Evolutionary conservation across 257 asterid genomes (phyloP), one percentile per base, ranked within the genome.

Genomic region (Prunella vulgaris): DNA sequence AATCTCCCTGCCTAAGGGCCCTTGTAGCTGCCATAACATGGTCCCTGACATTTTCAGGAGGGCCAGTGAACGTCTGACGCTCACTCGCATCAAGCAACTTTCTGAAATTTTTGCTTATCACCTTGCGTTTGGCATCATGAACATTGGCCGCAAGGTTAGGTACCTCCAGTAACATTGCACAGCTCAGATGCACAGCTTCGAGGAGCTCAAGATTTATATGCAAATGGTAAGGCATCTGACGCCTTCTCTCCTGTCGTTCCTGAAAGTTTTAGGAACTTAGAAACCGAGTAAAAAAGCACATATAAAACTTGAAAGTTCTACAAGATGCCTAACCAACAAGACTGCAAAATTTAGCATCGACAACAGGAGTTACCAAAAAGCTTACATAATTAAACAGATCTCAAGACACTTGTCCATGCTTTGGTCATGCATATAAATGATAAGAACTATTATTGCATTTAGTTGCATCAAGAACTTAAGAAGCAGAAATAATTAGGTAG

Each of bases 201-300:
- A 94, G 96, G 72, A 94, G 96, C 84, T 94, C 99, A 5, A 94
- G 96, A 76, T 94, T 94, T 70, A 94, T 94, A 65, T 94, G 99
- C 97, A 90, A 88, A 64, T 93, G 99, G 74, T 93, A 93, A 6
- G 99, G 99, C 99, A 93, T 90, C 76, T 90, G 96, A 28, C 99
- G 95, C 86, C 99, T 86, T 75, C 95, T 86, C 83, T 93, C 99
- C 77, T 81, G 74, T 21, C 97, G 90, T 73, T 93, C 99, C 99
- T 93, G 82, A 40, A 7, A 71, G 21, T 27, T 64, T 18, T 7
- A 48, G 27, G n/a, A 30, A n/a, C 8, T 28, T 66, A 48, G 21
- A 65, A 17, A 42, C 13, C 30, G 22, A 9, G 17, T 1, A 28
- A 35, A 18, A 51, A 13, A 9, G 4, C 6, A 33, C 22, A 42